These are phyloP conservation scores for Boletus semigastroideus DNA, from an alignment of 1,284 basidiomycete species.

Conservation along the genomic window DNA sequence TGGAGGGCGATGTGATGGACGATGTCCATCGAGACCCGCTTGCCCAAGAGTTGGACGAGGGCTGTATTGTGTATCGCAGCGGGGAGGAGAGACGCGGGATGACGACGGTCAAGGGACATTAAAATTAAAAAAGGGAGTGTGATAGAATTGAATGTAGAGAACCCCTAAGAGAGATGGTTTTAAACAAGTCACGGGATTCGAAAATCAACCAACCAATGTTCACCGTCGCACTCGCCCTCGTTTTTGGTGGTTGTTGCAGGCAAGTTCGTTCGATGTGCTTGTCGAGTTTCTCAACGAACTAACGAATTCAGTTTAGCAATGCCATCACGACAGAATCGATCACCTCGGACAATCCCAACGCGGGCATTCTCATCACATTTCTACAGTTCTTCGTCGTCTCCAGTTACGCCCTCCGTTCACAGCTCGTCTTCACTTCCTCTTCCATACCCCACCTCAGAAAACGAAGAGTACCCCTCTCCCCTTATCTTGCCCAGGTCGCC, in stretches of 20 bases:
- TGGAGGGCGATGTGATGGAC: conserved; percentile 72
- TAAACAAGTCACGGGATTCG: conserved; percentile 31
- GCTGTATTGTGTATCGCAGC: conserved; percentile 70
- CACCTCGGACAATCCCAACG: conserved; percentile 58
- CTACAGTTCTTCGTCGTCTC: conserved; percentile 81
- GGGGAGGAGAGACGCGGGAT: conserved; percentile 72
- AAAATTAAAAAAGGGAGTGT: conserved; percentile 31
- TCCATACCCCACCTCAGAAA: conserved; percentile 49
- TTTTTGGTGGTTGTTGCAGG: conserved; percentile 86
- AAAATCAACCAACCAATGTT: conserved; percentile 44
- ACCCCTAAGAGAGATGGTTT: no score
- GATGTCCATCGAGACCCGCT: conserved; percentile 80
- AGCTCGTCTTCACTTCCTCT: conserved; percentile 40
- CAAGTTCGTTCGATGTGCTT: conserved; percentile 35
- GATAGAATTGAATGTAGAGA: conserved; percentile 35
- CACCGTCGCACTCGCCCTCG: conserved; percentile 52
- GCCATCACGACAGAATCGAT: conserved; percentile 71
- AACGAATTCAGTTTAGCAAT: conserved; percentile 42
- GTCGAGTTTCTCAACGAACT: no score
- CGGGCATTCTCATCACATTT: conserved; percentile 83
- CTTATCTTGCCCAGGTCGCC: conserved; percentile 81
- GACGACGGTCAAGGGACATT: conserved; percentile 41
- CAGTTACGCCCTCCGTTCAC: conserved; percentile 61
- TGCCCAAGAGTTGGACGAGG: conserved; percentile 76
- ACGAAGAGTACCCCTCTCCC: conserved; percentile 68